Conservation (phyloP, 495 filamentous ascomycete genomes). For the Trichodelitschia bisporula region DNA sequence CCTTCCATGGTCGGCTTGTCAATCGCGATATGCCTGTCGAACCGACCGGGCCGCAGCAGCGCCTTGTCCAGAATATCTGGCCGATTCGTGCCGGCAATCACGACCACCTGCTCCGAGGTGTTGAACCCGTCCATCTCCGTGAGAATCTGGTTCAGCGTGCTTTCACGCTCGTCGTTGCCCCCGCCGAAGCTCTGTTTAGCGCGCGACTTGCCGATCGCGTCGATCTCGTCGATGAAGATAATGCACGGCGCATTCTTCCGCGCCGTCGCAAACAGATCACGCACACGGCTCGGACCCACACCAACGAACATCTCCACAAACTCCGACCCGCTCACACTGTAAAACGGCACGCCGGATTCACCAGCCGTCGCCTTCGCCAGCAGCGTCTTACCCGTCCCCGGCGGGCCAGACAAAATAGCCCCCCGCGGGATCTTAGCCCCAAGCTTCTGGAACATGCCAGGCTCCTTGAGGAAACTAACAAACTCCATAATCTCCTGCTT, state of each 20-base stretch:
- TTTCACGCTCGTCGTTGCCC: constrained; percentile 91
- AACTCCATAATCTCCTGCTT: constrained; percentile 99
- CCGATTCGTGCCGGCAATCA: constrained; percentile 92
- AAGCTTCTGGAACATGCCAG: constrained; percentile 70
- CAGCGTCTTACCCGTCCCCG: constrained; percentile 93
- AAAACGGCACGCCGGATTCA: constrained; percentile 94
- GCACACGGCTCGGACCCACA: constrained; percentile 83
- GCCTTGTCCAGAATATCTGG: constrained; percentile 87
- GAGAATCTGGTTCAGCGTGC: constrained; percentile 90
- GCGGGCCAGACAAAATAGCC: constrained; percentile 85
- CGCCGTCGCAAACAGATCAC: constrained; percentile 85
- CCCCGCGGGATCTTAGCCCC: constrained; percentile 95
- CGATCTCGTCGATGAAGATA: constrained; percentile 98
- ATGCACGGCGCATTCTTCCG: constrained; percentile 94
- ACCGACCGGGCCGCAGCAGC: constrained; percentile 85
- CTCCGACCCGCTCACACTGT: constrained; percentile 91
- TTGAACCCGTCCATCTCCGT: constrained; percentile 99
- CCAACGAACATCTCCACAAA: constrained; percentile 99
- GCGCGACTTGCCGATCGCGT: constrained; percentile 84
- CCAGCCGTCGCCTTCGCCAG: constrained; percentile 93
- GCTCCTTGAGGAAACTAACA: constrained; percentile 81
- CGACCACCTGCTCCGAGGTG: constrained; percentile 87
- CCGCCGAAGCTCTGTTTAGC: constrained; percentile 52
- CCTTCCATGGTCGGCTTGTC: constrained; percentile 92
- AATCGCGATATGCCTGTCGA: constrained; percentile 85